phyloP scores from a whole-genome alignment of 176 grass and related monocot genomes.

The Saccharum spontaneum region DNA sequence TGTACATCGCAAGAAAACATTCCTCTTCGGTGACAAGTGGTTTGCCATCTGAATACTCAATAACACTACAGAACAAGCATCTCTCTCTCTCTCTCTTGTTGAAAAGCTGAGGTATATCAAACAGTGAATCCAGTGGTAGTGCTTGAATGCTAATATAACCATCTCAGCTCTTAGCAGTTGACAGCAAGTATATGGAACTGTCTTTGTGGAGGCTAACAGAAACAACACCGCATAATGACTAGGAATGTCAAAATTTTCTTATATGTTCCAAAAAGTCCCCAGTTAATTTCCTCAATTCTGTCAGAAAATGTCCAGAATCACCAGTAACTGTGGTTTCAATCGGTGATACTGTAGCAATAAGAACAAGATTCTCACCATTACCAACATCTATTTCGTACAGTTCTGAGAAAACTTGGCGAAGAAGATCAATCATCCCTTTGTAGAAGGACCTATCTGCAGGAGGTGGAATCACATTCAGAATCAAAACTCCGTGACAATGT shows the following conservation, averaged over 20 bases:
- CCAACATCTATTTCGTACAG: constrained; percentile 76
- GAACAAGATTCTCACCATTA: constrained; percentile 71
- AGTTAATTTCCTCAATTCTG: constrained; percentile 46
- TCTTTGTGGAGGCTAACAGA: not conserved
- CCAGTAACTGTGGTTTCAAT: not conserved
- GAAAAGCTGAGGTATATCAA: not conserved
- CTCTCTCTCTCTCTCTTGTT: not conserved
- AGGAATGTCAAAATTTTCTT: constrained; percentile 42
- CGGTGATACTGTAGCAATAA: constrained; percentile 47
- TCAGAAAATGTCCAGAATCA: constrained; percentile 29
- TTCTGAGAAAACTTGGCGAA: constrained; percentile 55
- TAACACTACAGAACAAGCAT: constrained; percentile 5
- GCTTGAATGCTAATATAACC: constrained; percentile 12
- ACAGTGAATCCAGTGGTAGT: not conserved
- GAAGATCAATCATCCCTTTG: constrained; percentile 48
- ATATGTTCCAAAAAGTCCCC: constrained; percentile 40
- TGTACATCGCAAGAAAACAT: not conserved
- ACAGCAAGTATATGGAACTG: not conserved
- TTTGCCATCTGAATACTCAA: not conserved
- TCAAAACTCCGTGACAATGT: constrained; percentile 48
- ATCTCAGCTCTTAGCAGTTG: constrained; percentile 2
- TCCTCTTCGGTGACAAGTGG: not conserved
- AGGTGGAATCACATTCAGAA: constrained; percentile 81
- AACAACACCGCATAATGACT: not conserved
- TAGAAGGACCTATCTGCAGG: constrained; percentile 56